A percentile compares a stretch with the other conserved stretches of the same genome.
These are phyloP conservation scores for Knufia petricola DNA, from an alignment of 2,329 filamentous ascomycete genomes.

Conservation along the genomic window DNA sequence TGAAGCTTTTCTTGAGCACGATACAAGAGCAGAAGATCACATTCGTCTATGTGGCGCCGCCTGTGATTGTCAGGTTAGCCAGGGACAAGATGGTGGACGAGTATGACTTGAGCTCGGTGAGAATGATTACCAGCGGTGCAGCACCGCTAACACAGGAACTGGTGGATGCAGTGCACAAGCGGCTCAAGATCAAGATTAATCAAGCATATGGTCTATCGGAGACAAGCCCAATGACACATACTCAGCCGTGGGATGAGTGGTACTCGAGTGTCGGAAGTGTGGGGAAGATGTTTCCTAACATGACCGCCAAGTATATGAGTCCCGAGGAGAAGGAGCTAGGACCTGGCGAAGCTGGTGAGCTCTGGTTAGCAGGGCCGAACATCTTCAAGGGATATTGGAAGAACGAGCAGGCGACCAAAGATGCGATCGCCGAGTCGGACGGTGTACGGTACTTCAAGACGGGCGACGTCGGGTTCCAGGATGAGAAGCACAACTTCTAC, in stretches of 20 bases:
- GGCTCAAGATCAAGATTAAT: slow-evolving; percentile 71
- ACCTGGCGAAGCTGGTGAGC: slow-evolving; percentile 55
- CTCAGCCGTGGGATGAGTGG: slow-evolving; percentile 69
- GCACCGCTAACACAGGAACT: slow-evolving; percentile 76
- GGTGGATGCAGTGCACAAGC: slow-evolving; percentile 62
- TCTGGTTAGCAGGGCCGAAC: slow-evolving; percentile 57
- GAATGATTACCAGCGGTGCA: slow-evolving; percentile 79
- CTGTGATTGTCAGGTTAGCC: slow-evolving; percentile 67
- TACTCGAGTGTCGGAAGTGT: slow-evolving; percentile 66
- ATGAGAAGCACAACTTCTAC: slow-evolving; percentile 68
- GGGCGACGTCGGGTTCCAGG: slow-evolving; percentile 73
- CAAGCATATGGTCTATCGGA: slow-evolving; percentile 89
- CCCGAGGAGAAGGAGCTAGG: slow-evolving; percentile 49
- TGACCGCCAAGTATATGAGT: slow-evolving; percentile 70
- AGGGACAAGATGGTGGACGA: slow-evolving; percentile 69
- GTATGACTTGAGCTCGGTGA: slow-evolving; percentile 69
- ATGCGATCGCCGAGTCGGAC: slow-evolving; percentile 45
- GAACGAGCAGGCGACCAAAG: slow-evolving; percentile 48
- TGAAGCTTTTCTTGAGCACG: slow-evolving; percentile 65
- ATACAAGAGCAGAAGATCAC: slow-evolving; percentile 69
- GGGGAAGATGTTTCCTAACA: slow-evolving; percentile 67
- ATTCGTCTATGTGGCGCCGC: slow-evolving; percentile 73
- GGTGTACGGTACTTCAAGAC: slow-evolving; percentile 70
- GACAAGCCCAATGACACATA: slow-evolving; percentile 70
- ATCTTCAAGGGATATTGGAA: slow-evolving; percentile 55